phyloP scores from a whole-genome alignment of 805 yeast species.

The Kluyveromyces nonfermentans region DNA sequence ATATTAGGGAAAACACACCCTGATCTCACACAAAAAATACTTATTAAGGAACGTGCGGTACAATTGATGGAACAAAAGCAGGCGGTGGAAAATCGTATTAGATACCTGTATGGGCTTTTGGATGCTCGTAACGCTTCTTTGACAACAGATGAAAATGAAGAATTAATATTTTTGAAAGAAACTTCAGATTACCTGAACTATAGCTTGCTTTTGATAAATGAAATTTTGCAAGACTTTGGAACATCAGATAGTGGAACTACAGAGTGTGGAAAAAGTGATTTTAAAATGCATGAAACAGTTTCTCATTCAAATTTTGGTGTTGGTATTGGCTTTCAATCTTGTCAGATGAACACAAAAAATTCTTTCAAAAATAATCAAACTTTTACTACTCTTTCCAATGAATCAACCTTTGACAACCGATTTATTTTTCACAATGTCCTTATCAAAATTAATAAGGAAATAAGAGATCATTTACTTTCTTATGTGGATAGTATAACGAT shows the following conservation, averaged over 20 bases:
- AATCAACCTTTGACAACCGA: conserved; percentile 42
- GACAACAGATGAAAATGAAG: conserved; percentile 10
- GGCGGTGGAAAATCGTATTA: conserved; percentile 23
- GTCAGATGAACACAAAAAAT: conserved; percentile 15
- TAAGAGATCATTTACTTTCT: conserved; percentile 40
- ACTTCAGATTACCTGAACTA: conserved; percentile 28
- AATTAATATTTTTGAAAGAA: conserved; percentile 11
- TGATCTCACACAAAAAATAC: conserved; percentile 41
- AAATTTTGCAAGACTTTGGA: conserved; percentile 25
- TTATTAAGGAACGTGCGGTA: conserved; percentile 33
- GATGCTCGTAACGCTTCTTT: background rate
- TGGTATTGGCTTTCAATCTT: background rate
- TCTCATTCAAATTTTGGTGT: background rate
- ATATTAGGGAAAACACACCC: conserved; percentile 44
- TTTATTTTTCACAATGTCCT: conserved; percentile 48
- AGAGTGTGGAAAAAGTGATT: conserved; percentile 13
- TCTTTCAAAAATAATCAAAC: conserved; percentile 26
- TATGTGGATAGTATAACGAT: conserved; percentile 39
- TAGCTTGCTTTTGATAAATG: conserved; percentile 24
- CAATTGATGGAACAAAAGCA: conserved; percentile 34
- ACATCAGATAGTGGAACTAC: conserved; percentile 17
- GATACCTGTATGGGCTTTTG: conserved; percentile 8
- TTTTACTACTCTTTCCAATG: conserved; percentile 18
- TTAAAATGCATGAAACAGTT: conserved; percentile 6
- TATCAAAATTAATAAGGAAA: conserved; percentile 43